Evolutionary conservation across 148 eudicot species (phyloP), one percentile per base, ranked within the genome.

Genomic region (Camellia granthamiana): DNA sequence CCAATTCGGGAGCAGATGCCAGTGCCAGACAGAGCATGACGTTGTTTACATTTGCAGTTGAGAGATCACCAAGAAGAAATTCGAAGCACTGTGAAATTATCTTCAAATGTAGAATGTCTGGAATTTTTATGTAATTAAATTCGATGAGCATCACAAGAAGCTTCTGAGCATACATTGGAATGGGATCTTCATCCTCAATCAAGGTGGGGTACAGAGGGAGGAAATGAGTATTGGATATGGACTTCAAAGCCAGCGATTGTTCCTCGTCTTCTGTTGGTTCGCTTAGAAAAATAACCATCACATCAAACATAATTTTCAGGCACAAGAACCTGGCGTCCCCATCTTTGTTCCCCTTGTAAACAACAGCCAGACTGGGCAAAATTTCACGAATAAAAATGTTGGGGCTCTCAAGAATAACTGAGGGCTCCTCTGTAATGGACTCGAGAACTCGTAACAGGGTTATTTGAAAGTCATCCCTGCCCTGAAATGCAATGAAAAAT

Each of bases 311-410:
- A 66, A 91, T 91, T 85, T 96, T 96, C 82, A 96, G 78, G 93
- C 99, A 96, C 76, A 96, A 84, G 82, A 92, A 96, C 85, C 99
- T 85, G 79, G 97, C 95, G 84, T 96, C 95, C 13, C 97, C 99
- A 72, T 93, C 99, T 86, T 92, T 93, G 83, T 94, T 92, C 30
- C 99, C 99, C 81, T 91, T 91, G 90, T 94, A 96, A 61, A 91
- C 84, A 81, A 87, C 87, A 80, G 98, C 90, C 76, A 96, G 83
- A 85, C 97, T 91, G 42, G 99, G 95, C 69, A 96, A 97, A 77
- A 93, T 84, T 80, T 93, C 93, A 80, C 83, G 68, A 54, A 87
- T 83, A 76, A 93, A 92, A 52, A 84, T 79, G 74, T 75, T 74
- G 11, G 89, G 85, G 81, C 81, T 88, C 47, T 85, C 84, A 44